Conservation (phyloP, 2,329 filamentous ascomycete genomes). For the Alternaria arbusti region DNA sequence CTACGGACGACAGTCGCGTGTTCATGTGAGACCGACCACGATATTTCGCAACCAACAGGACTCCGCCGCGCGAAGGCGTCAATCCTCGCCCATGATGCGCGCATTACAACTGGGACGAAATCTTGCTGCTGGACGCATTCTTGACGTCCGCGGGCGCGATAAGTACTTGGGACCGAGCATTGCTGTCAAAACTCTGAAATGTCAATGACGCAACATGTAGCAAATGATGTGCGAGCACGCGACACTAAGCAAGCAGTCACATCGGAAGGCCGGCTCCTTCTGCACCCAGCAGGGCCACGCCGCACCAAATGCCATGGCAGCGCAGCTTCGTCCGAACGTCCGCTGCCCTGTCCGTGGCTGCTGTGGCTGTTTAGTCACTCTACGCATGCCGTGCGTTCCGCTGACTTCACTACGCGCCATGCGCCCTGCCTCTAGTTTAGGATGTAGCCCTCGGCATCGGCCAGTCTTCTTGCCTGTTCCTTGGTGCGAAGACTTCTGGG, state of each 20-base stretch:
- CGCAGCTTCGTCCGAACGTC: constrained; percentile 10
- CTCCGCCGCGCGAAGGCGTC: background rate
- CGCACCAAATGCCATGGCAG: constrained; percentile 1
- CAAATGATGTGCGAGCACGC: constrained; percentile 1
- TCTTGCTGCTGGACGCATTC: background rate
- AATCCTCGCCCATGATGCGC: background rate
- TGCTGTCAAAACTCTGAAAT: background rate
- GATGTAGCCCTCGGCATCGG: background rate
- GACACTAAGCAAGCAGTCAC: constrained; percentile 3
- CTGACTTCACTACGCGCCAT: constrained; percentile 10
- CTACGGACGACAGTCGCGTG: background rate
- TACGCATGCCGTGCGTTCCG: constrained; percentile 12
- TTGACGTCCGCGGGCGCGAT: background rate
- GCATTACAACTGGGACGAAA: background rate
- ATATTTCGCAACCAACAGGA: background rate
- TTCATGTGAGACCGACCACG: background rate
- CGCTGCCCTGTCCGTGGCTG: background rate
- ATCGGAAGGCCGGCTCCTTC: constrained; percentile 12
- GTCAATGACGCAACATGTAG: constrained; percentile 10
- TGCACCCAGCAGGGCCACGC: background rate
- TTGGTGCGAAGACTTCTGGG: background rate
- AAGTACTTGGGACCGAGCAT: background rate
- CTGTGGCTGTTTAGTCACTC: constrained; percentile 1
- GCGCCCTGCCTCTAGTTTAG: background rate
- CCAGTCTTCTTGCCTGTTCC: background rate